These are phyloP conservation scores for Colletotrichum orbiculare DNA, from an alignment of 2,329 filamentous ascomycete genomes.

Conservation along the genomic window DNA sequence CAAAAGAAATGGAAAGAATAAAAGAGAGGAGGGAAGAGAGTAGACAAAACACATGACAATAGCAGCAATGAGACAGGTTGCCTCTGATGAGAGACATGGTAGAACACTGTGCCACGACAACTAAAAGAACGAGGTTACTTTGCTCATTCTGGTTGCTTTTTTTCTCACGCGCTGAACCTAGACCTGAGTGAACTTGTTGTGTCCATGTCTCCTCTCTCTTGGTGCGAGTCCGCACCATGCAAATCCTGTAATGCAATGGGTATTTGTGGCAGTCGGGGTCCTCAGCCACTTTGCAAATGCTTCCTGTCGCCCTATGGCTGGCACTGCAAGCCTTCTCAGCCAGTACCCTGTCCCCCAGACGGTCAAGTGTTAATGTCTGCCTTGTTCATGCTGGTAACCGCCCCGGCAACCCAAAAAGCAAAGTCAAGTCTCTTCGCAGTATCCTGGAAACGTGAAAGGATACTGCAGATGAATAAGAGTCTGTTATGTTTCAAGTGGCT, in stretches of 20 bases:
- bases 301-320: constrained; percentile 12
- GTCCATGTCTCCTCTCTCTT: neutral
- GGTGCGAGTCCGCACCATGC: constrained; percentile 13
- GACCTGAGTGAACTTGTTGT: constrained; percentile 16
- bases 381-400: constrained; percentile 12
- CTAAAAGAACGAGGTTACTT: constrained; percentile 1
- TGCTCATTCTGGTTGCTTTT: neutral
- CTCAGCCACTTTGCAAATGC: constrained; percentile 17
- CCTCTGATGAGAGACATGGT: constrained; percentile 7
- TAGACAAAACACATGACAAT: neutral
- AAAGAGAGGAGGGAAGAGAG: constrained; percentile 10
- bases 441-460: constrained; percentile 30
- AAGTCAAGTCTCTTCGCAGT: constrained; percentile 25
- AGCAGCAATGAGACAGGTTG: constrained; percentile 1
- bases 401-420: constrained; percentile 10
- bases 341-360: neutral
- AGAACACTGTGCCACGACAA: constrained; percentile 5
- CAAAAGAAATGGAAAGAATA: constrained; percentile 31
- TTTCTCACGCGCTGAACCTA: too few species aligned
- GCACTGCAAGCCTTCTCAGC: neutral
- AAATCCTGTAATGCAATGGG: constrained; percentile 5
- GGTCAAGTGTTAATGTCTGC: constrained; percentile 19
- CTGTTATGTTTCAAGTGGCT: constrained; percentile 12
- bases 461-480: constrained; percentile 22
- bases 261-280: constrained; percentile 4